A percentile compares a stretch with the other conserved stretches of the same genome.
Conservation (phyloP, 345 rosid genomes). For the Adansonia digitata region DNA sequence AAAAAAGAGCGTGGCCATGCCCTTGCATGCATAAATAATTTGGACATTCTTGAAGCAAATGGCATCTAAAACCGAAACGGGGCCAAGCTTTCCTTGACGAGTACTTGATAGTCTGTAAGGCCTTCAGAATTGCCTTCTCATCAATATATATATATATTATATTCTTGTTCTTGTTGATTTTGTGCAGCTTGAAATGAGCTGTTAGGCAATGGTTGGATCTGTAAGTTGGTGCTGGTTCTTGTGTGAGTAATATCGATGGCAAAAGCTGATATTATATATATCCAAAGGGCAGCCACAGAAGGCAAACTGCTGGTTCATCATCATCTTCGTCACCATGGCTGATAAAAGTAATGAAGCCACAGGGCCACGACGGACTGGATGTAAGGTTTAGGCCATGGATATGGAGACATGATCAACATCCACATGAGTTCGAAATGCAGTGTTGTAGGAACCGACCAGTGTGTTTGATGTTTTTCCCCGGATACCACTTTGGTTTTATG, state of each 20-base stretch:
- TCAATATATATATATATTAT: not conserved
- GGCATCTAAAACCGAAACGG: not conserved
- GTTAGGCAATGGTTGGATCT: not conserved
- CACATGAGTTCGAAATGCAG: slow-evolving; percentile 17
- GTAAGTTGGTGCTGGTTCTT: not conserved
- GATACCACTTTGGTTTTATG: too few species aligned
- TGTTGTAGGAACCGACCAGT: slow-evolving; percentile 40
- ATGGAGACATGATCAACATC: slow-evolving; percentile 26
- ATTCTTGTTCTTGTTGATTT: not conserved
- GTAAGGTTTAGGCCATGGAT: slow-evolving; percentile 35
- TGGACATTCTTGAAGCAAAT: too few species aligned
- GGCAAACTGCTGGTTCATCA: not conserved
- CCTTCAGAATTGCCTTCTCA: not conserved
- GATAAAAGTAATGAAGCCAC: too few species aligned
- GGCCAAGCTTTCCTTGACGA: not conserved
- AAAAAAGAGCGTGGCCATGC: too few species aligned
- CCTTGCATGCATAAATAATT: too few species aligned
- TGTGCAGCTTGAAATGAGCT: not conserved
- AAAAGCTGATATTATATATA: too few species aligned
- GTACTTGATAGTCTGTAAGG: not conserved
- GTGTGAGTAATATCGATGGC: not conserved
- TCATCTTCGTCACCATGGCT: slow-evolving; percentile 37
- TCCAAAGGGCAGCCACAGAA: not conserved
- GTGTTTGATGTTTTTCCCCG: too few species aligned
- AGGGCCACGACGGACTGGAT: slow-evolving; percentile 21